These are phyloP conservation scores for Microascus cirrosus DNA, from an alignment of 2,329 filamentous ascomycete genomes.

Conservation along the genomic window DNA sequence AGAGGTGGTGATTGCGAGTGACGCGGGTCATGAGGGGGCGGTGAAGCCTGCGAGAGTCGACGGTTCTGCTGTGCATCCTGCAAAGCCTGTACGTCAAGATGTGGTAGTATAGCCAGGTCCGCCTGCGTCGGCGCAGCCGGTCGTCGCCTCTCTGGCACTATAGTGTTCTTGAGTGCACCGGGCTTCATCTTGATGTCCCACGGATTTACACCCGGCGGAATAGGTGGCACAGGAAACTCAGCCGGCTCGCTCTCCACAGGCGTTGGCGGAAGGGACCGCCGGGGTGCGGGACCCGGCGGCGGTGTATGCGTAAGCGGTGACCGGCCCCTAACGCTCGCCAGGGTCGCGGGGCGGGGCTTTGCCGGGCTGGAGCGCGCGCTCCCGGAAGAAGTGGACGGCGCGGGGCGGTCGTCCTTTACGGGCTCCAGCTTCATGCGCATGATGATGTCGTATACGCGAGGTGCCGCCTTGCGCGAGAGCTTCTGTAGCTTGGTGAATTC, in stretches of 20 bases:
- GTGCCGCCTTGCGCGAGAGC: slow-evolving; percentile 34
- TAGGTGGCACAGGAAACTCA: slow-evolving; percentile 4
- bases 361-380: background rate
- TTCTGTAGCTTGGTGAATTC: slow-evolving; percentile 37
- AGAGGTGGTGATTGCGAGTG: slow-evolving; percentile 1
- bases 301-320: background rate
- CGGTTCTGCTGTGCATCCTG: background rate
- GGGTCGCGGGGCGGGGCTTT: background rate
- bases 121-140: slow-evolving; percentile 3
- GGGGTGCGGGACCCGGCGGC: background rate
- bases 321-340: background rate
- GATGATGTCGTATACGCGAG: slow-evolving; percentile 36
- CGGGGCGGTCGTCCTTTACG: slow-evolving; percentile 3
- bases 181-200: slow-evolving; percentile 25
- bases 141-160: slow-evolving; percentile 8
- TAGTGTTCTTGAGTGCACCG: slow-evolving; percentile 4
- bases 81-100: background rate
- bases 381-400: background rate
- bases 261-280: background rate
- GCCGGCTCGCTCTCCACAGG: background rate
- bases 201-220: slow-evolving; percentile 25
- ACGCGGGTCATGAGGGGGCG: background rate
- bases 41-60: background rate
- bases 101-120: background rate
- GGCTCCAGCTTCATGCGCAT: slow-evolving; percentile 40